Evolutionary conservation across 345 rosid species (phyloP), one percentile per base, ranked within the genome.

Genomic region (Iberis pinnata): DNA sequence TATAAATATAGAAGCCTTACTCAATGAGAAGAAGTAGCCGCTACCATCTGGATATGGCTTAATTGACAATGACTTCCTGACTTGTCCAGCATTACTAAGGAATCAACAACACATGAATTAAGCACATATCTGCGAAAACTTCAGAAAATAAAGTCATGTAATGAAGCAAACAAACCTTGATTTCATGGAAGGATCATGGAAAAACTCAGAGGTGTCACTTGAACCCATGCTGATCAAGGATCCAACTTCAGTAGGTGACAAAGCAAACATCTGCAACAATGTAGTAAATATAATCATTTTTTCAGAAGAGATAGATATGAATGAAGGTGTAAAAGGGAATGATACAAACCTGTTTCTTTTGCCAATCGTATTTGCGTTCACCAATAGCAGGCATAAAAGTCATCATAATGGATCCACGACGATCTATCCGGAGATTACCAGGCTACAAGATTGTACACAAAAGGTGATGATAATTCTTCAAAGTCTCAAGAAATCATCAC

Each of bases 201-300:
- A 92, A 72, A 85, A 92, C 64, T 92, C 98, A 57, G 88, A 72
- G 65, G 73, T 74, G 60, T 78, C 90, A 33, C 45, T 53, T 1
- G 84, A 72, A 69, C 86, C 81, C 86, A 85, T 43, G 59, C 83
- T 83, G 44, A 92, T 70, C 58, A 92, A 51, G 41, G 97, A 78
- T n/a, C 98, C 97, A 49, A 85, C 72, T 71, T 92, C 98, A 15
- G 95, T 85, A 8, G 95, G 65, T 12, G 97, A 88, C 58, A 92
- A 71, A 75, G 93, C 96, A 73, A 92, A 92, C 17, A 41, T 18
- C 98, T 92, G 63, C 63, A 78, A 60, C 58, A 53, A 8, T 20
- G 51, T 35, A 77, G 25, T 51, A 58, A 62, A 39, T 16, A 48
- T 51, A 53, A 41, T 22, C 46, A 14, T 9, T 13, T 6, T 38